Evolutionary conservation across 352 stramenopile genomes (phyloP).

Genomic region (Pythium vanterpoolii): DNA sequence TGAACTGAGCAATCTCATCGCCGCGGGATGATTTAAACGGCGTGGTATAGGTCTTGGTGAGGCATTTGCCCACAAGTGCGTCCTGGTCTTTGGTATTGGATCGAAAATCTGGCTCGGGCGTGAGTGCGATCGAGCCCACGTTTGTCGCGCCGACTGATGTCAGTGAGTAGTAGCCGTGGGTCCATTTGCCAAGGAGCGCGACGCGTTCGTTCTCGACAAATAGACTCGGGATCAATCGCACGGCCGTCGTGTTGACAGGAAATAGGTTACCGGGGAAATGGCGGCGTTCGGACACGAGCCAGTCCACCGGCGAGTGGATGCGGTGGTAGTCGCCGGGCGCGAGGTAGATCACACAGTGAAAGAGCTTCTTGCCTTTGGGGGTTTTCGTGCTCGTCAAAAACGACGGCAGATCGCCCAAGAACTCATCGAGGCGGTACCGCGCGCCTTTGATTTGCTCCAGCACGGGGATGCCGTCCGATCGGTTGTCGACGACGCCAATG

Average conservation of each 20-base stretch:
- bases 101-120: constrained; percentile 61
- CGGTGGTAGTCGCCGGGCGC: constrained; percentile 86
- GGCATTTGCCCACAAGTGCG: constrained; percentile 43
- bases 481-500: constrained; percentile 50
- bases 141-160: constrained; percentile 85
- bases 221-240: constrained; percentile 64
- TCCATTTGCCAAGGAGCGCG: constrained; percentile 66
- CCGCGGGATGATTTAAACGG: constrained; percentile 41
- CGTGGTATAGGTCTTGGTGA: constrained; percentile 44
- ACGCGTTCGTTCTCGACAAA: constrained; percentile 86
- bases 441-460: constrained; percentile 82
- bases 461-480: constrained; percentile 42
- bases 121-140: constrained; percentile 79
- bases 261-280: constrained; percentile 85
- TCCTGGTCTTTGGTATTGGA: constrained; percentile 66
- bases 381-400: constrained; percentile 44
- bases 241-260: constrained; percentile 68
- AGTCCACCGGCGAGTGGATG: constrained; percentile 82
- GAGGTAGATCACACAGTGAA: constrained; percentile 81
- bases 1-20: constrained; percentile 80
- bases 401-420: constrained; percentile 55
- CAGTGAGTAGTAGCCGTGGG: constrained; percentile 81
- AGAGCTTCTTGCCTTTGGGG: constrained; percentile 65
- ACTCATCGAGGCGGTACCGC: constrained; percentile 81
- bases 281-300: constrained; percentile 62